Base-by-base conservation (phyloP, 352 stramenopile genomes). In the Paralagenidium karlingii region DNA sequence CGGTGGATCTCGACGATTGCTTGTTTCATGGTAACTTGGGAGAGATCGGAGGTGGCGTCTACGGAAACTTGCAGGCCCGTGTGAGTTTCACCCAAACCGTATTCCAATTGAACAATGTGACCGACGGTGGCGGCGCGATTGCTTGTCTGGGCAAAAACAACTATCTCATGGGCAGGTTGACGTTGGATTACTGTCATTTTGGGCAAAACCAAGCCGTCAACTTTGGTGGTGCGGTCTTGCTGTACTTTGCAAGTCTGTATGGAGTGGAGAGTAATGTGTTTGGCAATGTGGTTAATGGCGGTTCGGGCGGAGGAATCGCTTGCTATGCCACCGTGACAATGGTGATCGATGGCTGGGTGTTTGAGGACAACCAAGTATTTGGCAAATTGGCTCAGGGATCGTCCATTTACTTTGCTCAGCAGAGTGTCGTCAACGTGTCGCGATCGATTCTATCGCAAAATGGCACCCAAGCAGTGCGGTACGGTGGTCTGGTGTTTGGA, bases 301-400 rank as follows among this genome's bases (percentile, higher is more conserved):
- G 38, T 20, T 51, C 45, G 5, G 62, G 59, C 12, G 62, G 62
- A 8, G 62, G 34, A 1, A 32, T 74, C 2, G 49, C 56, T n/a
- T n/a, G n/a, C n/a, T n/a, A n/a, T 9, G 15, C 19, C 1, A 19
- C 18, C 2, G 6, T 31, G 1, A 11, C 19, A 12, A 40, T 7
- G 9, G 16, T 22, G 9, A 38, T n/a, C 16, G 38, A 37, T 5
- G 10, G 3, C 6, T 13, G 29, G 13, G n/a, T 10, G 10, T 19
- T 10, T 12, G 18, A 41, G 8, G 41, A 19, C 6, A 22, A 31
- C 20, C 30, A 40, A n/a, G 24, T 41, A 10, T n/a, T 9, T 47
- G 19, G 10, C 22, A 16, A 2, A 4, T 16, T 32, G 34, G n/a
- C n/a, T n/a, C n/a, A n/a, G n/a, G n/a, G n/a, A n/a, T n/a, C n/a